Base-by-base conservation (phyloP, 2,329 filamentous ascomycete species). In the Aspergillus flavus region DNA sequence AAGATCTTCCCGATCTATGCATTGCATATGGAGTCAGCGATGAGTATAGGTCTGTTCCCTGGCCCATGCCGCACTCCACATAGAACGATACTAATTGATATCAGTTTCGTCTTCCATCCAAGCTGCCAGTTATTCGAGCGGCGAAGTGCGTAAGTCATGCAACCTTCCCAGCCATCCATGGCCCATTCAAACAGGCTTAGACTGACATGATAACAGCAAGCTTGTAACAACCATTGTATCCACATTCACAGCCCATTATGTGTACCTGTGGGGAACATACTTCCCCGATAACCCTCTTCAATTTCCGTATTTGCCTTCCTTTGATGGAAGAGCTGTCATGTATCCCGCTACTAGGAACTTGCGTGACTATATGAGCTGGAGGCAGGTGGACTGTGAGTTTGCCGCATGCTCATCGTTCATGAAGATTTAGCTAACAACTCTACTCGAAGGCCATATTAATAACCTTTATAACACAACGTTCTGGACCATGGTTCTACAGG, bases 381-480 rank as follows among this genome's bases (percentile, higher is more conserved):
- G 95, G 70, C 95, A 99, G 78, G 95, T 92, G 50, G 95, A 99
- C 77, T 98, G 95, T 95, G 76, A 77, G 89, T 79, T 19, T 14
- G n/a, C 11, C 48, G 46, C 56, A 32, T 21, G 32, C 16, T 59
- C 6, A n/a, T 50, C 48, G 7, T 14, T 45, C 12, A 30, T 5
- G 28, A 6, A 39, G 9, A 32, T 16, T 9, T 57, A 12, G 23
- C 19, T 56, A n/a, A 57, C 43, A 16, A 5, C 19, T 16, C 26
- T 50, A 12, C 46, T 11, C 2, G n/a, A 36, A 94, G 92, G 92
- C 68, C 95, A 99, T 76, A 96, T 99, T 71, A 99, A 99, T 78
- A 99, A 99, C 73, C 86, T 99, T 5, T 99, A 97, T 79, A 99
- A 99, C 76, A 99, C 95, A 0, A 92, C 93, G 0, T 98, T 98